Percentiles rank a stretch among this genome's conserved stretches.
Conservation (phyloP, 2,329 filamentous ascomycete genomes). For the Cladosporium austrohemisphaericum region DNA sequence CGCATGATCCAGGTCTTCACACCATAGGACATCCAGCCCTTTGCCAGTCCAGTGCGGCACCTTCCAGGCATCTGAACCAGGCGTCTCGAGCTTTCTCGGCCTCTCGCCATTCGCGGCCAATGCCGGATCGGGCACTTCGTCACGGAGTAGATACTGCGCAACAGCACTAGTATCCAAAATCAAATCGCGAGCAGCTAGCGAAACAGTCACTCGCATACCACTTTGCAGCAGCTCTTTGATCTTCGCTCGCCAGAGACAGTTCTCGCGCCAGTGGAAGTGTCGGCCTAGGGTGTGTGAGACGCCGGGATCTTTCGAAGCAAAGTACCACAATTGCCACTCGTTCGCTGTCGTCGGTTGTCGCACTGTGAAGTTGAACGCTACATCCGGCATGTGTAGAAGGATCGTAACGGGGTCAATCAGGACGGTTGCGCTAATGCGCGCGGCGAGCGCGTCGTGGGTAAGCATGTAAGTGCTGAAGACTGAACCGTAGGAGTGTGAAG, state of each 20-base stretch:
- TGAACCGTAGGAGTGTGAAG: conserved; percentile 61
- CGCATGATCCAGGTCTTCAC: conserved; percentile 59
- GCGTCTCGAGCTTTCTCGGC: conserved; percentile 23
- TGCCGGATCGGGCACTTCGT: conserved; percentile 27
- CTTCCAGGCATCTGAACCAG: conserved; percentile 29
- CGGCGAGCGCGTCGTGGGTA: conserved; percentile 43
- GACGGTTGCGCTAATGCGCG: conserved; percentile 47
- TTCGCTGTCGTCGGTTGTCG: conserved; percentile 51
- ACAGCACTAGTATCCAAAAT: conserved; percentile 62
- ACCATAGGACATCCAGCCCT: conserved; percentile 59
- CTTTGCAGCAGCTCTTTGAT: conserved; percentile 39
- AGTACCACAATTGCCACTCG: conserved; percentile 68
- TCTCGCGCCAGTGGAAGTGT: conserved; percentile 69
- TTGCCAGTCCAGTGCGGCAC: conserved; percentile 32
- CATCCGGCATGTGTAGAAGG: conserved; percentile 64
- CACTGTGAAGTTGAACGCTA: conserved; percentile 68
- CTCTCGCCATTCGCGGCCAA: conserved; percentile 20
- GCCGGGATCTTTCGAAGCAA: conserved; percentile 64
- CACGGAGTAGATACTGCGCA: conserved; percentile 52
- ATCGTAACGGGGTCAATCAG: conserved; percentile 64
- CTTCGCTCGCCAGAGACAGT: conserved; percentile 67
- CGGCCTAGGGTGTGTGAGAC: conserved; percentile 62
- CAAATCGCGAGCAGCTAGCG: conserved; percentile 57
- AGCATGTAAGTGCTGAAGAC: conserved; percentile 62
- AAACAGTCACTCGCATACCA: conserved; percentile 51